These are phyloP conservation scores for Lactarius hatsudake DNA, from an alignment of 768 basidiomycete genomes.

Conservation along the genomic window DNA sequence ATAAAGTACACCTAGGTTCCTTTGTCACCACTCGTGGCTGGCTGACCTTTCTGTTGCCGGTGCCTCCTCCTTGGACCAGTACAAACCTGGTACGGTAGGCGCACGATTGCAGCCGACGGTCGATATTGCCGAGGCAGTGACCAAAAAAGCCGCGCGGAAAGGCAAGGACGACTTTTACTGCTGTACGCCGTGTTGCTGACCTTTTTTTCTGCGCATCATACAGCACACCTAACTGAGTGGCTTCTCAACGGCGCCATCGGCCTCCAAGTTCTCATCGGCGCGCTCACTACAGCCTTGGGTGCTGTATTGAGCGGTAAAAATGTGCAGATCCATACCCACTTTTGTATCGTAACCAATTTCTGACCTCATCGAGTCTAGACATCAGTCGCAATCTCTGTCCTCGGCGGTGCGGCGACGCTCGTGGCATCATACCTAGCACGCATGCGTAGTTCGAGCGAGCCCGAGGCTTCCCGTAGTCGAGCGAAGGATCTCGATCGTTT, in stretches of 20 bases:
- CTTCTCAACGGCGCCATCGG: conserved; percentile 32
- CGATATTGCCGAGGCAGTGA: neutral
- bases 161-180: conserved; percentile 3
- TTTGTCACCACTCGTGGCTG: neutral
- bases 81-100: neutral
- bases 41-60: neutral
- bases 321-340: conserved; percentile 1
- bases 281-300: conserved; percentile 33
- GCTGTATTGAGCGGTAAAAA: conserved; percentile 30
- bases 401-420: conserved; percentile 63
- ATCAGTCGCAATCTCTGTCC: conserved; percentile 40
- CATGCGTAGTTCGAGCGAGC: conserved; percentile 65
- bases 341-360: neutral
- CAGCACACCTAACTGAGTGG: conserved; percentile 23
- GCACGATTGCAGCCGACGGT: conserved; percentile 13
- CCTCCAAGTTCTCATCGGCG: conserved; percentile 32
- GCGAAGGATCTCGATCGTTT: conserved; percentile 64
- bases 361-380: conserved; percentile 29
- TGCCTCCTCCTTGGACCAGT: neutral
- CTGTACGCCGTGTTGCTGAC: neutral
- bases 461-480: conserved; percentile 55
- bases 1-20: neutral
- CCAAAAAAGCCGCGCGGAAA: neutral
- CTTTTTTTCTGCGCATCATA: neutral
- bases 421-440: conserved; percentile 75